Evolutionary conservation across 768 basidiomycete genomes (phyloP).

Genomic region (Cystobasidium ongulense): DNA sequence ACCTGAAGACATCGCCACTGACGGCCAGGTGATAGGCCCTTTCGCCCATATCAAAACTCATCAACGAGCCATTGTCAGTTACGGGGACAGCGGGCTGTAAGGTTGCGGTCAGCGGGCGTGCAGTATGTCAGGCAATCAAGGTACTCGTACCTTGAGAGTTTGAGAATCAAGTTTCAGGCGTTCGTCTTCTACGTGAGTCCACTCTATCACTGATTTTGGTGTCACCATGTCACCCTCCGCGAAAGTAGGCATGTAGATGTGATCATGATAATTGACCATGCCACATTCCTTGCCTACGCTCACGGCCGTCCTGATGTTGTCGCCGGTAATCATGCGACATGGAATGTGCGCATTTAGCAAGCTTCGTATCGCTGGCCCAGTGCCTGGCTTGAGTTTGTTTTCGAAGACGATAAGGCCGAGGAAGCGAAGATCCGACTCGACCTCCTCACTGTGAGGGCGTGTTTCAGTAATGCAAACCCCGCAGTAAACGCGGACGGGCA

Average conservation of each 20-base stretch:
- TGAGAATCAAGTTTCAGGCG: conserved; percentile 77
- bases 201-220: conserved; percentile 60
- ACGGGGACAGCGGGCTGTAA: conserved; percentile 52
- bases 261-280: conserved; percentile 74
- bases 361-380: conserved; percentile 77
- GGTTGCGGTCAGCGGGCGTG: background rate
- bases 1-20: conserved; percentile 91
- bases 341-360: conserved; percentile 82
- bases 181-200: conserved; percentile 85
- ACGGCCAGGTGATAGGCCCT: conserved; percentile 80
- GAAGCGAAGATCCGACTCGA: conserved; percentile 80
- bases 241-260: conserved; percentile 79
- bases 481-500: background rate
- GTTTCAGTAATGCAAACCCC: conserved; percentile 20
- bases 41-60: conserved; percentile 47
- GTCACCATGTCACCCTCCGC: conserved; percentile 53
- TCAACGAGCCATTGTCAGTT: conserved; percentile 59
- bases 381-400: conserved; percentile 90
- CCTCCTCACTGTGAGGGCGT: conserved; percentile 63
- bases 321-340: conserved; percentile 96
- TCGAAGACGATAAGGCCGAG: conserved; percentile 95
- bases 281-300: conserved; percentile 92
- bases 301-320: conserved; percentile 91
- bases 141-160: conserved; percentile 55
- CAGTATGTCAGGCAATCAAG: background rate